A percentile compares a stretch with the other conserved stretches of the same genome.
These are phyloP conservation scores for Avicennia marina DNA, from an alignment of 257 asterid species.

Conservation along the genomic window DNA sequence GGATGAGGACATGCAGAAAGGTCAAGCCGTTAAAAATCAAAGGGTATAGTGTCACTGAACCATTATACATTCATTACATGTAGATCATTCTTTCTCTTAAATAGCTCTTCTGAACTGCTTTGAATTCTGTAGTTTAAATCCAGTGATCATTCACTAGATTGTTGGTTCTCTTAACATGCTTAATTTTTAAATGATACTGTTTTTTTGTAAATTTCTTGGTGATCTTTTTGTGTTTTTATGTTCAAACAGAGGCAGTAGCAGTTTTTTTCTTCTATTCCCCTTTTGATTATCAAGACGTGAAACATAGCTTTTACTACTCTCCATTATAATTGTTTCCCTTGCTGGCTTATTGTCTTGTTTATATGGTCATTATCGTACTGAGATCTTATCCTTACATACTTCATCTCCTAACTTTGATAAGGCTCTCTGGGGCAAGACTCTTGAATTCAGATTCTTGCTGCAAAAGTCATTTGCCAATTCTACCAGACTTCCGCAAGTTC, in stretches of 20 bases:
- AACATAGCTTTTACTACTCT: no score
- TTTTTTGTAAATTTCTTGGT: background rate
- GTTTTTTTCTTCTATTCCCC: background rate
- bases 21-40: slow-evolving; percentile 87
- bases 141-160: background rate
- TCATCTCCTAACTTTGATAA: slow-evolving; percentile 25
- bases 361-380: background rate
- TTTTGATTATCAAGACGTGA: no score
- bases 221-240: slow-evolving; percentile 9
- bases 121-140: background rate
- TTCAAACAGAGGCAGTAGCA: no score
- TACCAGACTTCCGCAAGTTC: slow-evolving; percentile 94
- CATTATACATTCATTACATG: background rate
- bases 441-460: slow-evolving; percentile 86
- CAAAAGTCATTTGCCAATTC: slow-evolving; percentile 77
- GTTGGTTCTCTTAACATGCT: background rate
- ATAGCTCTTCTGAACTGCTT: background rate
- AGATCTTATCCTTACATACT: slow-evolving; percentile 22
- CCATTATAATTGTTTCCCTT: slow-evolving; percentile 11
- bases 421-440: slow-evolving; percentile 97
- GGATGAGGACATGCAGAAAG: slow-evolving; percentile 76
- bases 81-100: background rate
- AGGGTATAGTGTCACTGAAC: slow-evolving; percentile 45
- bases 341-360: background rate
- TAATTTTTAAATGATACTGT: background rate